Evolutionary conservation across 108 stramenopile species (phyloP).

Genomic region (Nitzschia palea): DNA sequence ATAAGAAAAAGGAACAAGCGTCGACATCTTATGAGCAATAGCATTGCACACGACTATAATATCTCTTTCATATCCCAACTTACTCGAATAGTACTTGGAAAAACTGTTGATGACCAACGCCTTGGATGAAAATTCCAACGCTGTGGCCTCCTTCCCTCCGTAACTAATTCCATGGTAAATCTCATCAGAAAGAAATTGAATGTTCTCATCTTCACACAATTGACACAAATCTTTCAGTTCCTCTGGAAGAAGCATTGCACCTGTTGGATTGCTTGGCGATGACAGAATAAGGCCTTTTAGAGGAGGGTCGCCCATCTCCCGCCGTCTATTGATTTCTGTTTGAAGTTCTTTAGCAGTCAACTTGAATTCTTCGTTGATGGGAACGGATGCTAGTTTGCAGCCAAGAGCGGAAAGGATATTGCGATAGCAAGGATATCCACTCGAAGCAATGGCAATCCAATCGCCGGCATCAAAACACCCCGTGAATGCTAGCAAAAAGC

Average conservation of each 20-base stretch:
- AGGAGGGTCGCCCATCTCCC: conserved; percentile 28
- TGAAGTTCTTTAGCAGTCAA: conserved; percentile 77
- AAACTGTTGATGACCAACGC: conserved; percentile 92
- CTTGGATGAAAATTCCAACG: conserved; percentile 62
- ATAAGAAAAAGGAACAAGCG: not conserved
- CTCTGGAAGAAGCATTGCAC: conserved; percentile 76
- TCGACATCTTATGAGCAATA: too few relatives aligned
- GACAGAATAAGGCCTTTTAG: conserved; percentile 86
- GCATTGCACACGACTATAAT: not conserved
- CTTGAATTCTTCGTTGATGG: conserved; percentile 79
- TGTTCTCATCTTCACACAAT: conserved; percentile 72
- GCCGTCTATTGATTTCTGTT: conserved; percentile 48
- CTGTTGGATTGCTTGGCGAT: conserved; percentile 88
- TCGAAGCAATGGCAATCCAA: conserved; percentile 73
- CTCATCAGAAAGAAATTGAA: conserved; percentile 91
- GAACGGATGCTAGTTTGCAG: conserved; percentile 60
- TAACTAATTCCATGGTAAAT: conserved; percentile 95
- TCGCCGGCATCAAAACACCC: conserved; percentile 89
- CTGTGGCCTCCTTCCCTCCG: conserved; percentile 79
- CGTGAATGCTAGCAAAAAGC: conserved; percentile 85
- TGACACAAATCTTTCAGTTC: conserved; percentile 82
- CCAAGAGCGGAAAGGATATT: conserved; percentile 85
- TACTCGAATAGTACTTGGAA: conserved; percentile 92
- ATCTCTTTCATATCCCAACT: conserved; percentile 16
- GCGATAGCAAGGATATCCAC: conserved; percentile 94